Base-by-base conservation (phyloP, 805 yeast genomes). In the Myxozyma neotropica region DNA sequence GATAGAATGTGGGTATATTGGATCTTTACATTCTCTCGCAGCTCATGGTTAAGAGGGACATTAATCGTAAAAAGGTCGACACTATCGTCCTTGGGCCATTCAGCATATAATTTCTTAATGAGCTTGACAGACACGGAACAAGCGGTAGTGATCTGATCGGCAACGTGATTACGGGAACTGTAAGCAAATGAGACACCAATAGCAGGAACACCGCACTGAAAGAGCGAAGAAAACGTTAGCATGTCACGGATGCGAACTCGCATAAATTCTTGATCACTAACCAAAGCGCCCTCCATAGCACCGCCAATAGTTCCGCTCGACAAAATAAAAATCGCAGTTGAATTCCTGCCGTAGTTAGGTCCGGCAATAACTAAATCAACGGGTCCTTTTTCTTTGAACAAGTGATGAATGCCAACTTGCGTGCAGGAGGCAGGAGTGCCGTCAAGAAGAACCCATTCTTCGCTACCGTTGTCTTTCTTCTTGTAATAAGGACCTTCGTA, bases 391-490 rank as follows among this genome's bases (percentile, higher is more conserved):
- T 72, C 71, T 38, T 62, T 53, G 59, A 81, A 78, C 56, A 91
- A 72, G 70, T 89, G 90, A 68, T 89, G 85, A 45, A 89, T 74
- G 1, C 97, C 99, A 57, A 94, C 83, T 73, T 93, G 96, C 3
- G 96, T 81, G 74, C 97, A 90, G 1, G 96, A 88, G 15, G 98
- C 99, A 0, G 99, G 99, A 0, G 99, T 94, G 43, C 96, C 96
- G 72, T 89, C 91, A 10, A 94, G 76, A 49, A 93, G 75, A 39
- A 84, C 81, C 97, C 98, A 94, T 73, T 90, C 96, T 68, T 86
- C 85, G 66, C 38, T 17, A 33, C 55, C 62, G 23, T 77, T 74
- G 49, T 74, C 58, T 31, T 58, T 63, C 50, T 64, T 71, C 57
- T 33, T 53, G 31, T 70, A 66, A 33, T 69, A 71, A 1, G 77